Evolutionary conservation across 1,139 yeast genomes (phyloP), one percentile per base, ranked within the genome.

Genomic region (Yamadazyma mexicana): DNA sequence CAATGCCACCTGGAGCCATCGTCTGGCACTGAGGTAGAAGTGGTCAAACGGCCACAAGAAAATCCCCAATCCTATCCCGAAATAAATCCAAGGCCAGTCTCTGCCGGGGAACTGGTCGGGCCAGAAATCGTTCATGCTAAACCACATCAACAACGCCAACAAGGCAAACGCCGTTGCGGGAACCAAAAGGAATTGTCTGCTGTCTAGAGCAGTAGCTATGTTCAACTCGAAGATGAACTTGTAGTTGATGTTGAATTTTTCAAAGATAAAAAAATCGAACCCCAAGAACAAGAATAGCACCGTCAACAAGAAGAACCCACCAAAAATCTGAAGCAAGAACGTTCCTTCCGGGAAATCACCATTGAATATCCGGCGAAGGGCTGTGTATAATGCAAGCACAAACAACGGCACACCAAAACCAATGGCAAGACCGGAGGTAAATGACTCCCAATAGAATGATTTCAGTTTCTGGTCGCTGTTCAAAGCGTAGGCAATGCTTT

Each of bases 181-280:
- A 16, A 87, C 50, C 12, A 83, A 68, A 37, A 82, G 67, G 50
- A 69, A 83, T 56, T 88, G 87, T 41, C 76, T 73, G 51, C 67
- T 81, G 51, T 86, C 81, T 35, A 88, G 61, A n/a, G 84, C 81
- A 17, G 82, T 77, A 25, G 83, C 75, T 35, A 83, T 77, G 53
- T 87, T 81, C 50, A 89, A 84, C 62, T 92, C 98, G 66, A 92
- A 91, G 46, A 92, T 89, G 55, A 92, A 91, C 52, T 85, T 85
- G 59, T 92, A 92, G 59, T 91, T 92, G 54, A 92, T 84, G 54
- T 86, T 86, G 61, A 67, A 83, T 37, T 63, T 58, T 22, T 81
- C 76, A 89, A 96, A 92, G 4, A 85, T 79, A 42, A 71, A 64
- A 56, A 94, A 79, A 56, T 87, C 82, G 29, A 86, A 44, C 8